Evolutionary conservation across 352 stramenopile species (phyloP).

Genomic region (Globisporangium paroecandrum): DNA sequence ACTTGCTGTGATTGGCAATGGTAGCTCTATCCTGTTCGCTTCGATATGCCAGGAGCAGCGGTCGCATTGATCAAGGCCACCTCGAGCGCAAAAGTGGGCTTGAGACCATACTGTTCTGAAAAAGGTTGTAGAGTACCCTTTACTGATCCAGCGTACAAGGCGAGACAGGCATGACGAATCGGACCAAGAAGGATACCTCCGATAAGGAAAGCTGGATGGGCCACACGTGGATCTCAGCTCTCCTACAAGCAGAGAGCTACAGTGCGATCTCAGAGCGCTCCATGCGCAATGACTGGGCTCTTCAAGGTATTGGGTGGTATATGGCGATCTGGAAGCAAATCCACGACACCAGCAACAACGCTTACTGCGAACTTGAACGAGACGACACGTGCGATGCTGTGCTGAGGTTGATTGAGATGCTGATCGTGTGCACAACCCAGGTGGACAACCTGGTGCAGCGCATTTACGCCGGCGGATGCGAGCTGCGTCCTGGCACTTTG

Average conservation of each 20-base stretch:
- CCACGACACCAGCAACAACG: not conserved
- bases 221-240: not conserved
- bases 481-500: not conserved
- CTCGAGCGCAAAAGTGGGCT: not conserved
- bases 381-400: not conserved
- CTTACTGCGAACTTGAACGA: not conserved
- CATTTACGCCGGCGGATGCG: not conserved
- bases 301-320: not conserved
- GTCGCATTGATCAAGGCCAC: not conserved
- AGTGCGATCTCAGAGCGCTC: not conserved
- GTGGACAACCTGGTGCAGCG: not conserved
- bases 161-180: not conserved
- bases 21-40: not conserved
- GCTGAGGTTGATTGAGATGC: not conserved
- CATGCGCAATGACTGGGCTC: not conserved
- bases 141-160: not conserved
- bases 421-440: not conserved
- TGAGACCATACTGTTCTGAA: not conserved
- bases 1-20: too few species aligned
- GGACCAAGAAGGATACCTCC: not conserved
- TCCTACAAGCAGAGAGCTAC: not conserved
- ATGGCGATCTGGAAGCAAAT: slow-evolving; percentile 1
- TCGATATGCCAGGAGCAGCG: not conserved
- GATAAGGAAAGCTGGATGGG: not conserved
- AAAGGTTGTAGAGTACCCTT: not conserved